Evolutionary conservation across 768 basidiomycete genomes (phyloP), one percentile per base, ranked within the genome.

Genomic region (Suillus cothurnatus): DNA sequence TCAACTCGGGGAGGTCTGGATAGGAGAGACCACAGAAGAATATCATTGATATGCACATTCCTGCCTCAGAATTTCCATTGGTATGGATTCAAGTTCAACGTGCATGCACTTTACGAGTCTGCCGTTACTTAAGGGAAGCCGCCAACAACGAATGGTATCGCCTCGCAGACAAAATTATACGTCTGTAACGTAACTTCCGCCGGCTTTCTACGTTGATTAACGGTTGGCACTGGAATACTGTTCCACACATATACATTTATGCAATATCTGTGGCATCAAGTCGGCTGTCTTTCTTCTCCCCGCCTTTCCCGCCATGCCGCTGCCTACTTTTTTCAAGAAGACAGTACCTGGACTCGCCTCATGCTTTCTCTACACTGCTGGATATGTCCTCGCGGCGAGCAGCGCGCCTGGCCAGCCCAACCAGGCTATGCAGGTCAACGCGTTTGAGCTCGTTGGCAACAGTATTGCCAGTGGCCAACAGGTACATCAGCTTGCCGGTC

Each of bases 381-480:
- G 64, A 19, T n/a, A 49, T 39, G 61, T 36, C 49, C 31, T 21
- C 8, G 64, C 50, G 7, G 52, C 28, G 17, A 45, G 58, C 6
- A 62, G 43, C 21, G 45, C 80, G 15, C 85, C 87, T 6, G 83
- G 82, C 3, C 88, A 88, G 72, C 88, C 88, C 9, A 67, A 73
- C 9, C 81, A 77, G 39, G 73, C 79, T 28, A 86, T 84, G 21
- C 72, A 73, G 17, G 65, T 81, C 45, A 85, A 85, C 38, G 78
- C 80, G 34, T 93, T 93, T 76, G 82, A 90, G 70, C 78, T 92
- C 62, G 86, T 91, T 53, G 92, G 92, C 7, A 74, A 84, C 64
- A 89, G 88, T 69, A 83, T 90, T 53, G 91, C 88, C 64, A 90
- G 87, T 71, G 92, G 88, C 17, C 92, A 93, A 72, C 91, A 92